Conservation (phyloP, 2,329 filamentous ascomycete genomes). For the Stagonosporopsis chrysanthemi region DNA sequence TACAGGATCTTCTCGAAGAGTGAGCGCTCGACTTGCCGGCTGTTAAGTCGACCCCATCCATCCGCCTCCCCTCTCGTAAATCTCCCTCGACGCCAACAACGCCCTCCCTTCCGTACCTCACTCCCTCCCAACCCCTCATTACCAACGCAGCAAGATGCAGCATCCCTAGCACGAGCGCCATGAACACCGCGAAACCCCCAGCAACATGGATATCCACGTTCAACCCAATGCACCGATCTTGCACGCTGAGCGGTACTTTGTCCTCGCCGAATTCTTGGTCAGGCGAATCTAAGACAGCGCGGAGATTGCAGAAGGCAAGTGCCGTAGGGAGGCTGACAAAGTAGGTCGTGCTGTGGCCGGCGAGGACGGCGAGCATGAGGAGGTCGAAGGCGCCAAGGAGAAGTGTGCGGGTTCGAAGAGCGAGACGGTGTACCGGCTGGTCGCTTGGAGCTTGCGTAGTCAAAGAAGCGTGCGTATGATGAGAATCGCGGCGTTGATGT, state of each 20-base stretch:
- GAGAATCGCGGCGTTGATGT: background rate
- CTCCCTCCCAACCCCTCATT: background rate
- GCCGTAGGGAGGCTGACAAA: constrained; percentile 14
- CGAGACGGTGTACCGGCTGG: background rate
- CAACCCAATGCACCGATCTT: constrained; percentile 2
- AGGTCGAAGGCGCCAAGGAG: constrained; percentile 19
- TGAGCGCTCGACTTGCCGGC: too few relatives aligned
- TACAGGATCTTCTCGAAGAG: background rate
- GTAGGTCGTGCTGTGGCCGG: constrained; percentile 18
- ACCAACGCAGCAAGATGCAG: background rate
- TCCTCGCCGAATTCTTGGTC: background rate
- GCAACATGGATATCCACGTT: constrained; percentile 16
- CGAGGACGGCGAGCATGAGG: constrained; percentile 12
- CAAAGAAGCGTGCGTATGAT: background rate
- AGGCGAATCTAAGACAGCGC: background rate
- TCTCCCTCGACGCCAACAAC: background rate
- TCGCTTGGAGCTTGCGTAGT: background rate
- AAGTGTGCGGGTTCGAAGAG: background rate
- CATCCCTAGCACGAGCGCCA: constrained; percentile 5
- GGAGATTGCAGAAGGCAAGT: constrained; percentile 13
- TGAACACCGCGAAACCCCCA: constrained; percentile 11
- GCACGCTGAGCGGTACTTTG: background rate
- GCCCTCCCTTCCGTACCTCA: background rate
- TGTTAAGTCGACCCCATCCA: background rate
- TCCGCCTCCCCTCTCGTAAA: background rate